These are phyloP conservation scores for Phellinidium pouzarii DNA, from an alignment of 1,284 basidiomycete species.

Conservation along the genomic window DNA sequence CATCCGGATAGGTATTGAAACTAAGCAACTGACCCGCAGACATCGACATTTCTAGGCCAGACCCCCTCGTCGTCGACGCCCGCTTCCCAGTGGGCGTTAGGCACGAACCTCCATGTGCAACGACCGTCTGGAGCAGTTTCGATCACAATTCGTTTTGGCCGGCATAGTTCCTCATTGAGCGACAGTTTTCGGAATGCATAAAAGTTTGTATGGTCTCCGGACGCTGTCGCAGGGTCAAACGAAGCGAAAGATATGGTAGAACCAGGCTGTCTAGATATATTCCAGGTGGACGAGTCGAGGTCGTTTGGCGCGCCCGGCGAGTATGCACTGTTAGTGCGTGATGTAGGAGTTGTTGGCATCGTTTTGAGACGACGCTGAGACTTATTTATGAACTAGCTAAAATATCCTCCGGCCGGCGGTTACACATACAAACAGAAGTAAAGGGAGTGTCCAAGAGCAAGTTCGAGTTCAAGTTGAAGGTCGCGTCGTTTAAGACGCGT, in stretches of 20 bases:
- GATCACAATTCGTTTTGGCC: conserved; percentile 63
- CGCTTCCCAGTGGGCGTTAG: conserved; percentile 50
- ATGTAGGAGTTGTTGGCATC: conserved; percentile 4
- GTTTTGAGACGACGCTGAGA: not conserved
- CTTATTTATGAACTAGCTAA: not conserved
- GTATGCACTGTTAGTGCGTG: not conserved
- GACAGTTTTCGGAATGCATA: conserved; percentile 33
- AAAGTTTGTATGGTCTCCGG: conserved; percentile 30
- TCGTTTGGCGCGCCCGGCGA: not conserved
- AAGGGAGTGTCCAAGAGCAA: not conserved
- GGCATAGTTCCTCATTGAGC: conserved; percentile 40
- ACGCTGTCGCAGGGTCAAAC: conserved; percentile 60
- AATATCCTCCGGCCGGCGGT: not conserved
- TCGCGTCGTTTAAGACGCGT: not conserved
- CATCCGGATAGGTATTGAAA: not conserved
- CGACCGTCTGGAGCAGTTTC: conserved; percentile 49
- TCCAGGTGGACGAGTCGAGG: not conserved
- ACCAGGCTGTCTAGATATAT: conserved; percentile 32
- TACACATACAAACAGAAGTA: not conserved
- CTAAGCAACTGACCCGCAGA: conserved; percentile 54
- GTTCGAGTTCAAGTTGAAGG: not conserved
- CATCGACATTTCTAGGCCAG: conserved; percentile 58
- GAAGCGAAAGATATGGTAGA: conserved; percentile 58
- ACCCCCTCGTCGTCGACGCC: conserved; percentile 55
- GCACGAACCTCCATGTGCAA: conserved; percentile 67